phyloP scores from a whole-genome alignment of 2,329 filamentous ascomycete genomes.

The Stagonosporopsis tanaceti region DNA sequence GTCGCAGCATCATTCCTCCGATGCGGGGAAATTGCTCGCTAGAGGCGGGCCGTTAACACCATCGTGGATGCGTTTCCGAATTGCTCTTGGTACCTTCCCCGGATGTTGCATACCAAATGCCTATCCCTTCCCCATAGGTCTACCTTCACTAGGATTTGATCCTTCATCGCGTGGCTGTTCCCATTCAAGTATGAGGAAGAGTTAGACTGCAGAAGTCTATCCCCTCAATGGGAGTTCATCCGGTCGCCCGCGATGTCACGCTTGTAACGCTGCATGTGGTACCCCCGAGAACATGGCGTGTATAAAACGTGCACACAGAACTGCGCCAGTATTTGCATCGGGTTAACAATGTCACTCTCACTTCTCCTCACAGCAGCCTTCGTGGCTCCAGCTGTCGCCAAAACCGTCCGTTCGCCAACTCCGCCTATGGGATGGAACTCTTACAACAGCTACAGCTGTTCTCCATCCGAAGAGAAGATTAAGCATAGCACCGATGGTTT shows the following conservation, averaged over 20 bases:
- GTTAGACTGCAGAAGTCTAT: not conserved
- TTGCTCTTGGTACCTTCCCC: constrained; percentile 2
- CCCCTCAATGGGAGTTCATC: not conserved
- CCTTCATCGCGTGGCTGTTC: not conserved
- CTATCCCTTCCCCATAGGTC: not conserved
- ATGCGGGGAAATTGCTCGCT: constrained; percentile 13
- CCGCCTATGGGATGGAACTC: constrained; percentile 62
- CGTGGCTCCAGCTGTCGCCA: constrained; percentile 21
- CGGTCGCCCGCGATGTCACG: constrained; percentile 3
- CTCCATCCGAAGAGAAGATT: constrained; percentile 58
- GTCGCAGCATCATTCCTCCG: constrained; percentile 15
- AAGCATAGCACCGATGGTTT: constrained; percentile 63
- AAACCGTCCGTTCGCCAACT: constrained; percentile 32
- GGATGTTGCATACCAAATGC: not conserved
- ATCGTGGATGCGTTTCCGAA: not conserved
- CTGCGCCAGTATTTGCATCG: not conserved
- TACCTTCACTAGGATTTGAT: not conserved
- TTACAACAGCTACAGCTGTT: constrained; percentile 65
- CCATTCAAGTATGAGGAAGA: not conserved
- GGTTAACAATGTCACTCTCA: constrained; percentile 1
- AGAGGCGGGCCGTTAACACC: constrained; percentile 1
- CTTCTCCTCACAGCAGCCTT: constrained; percentile 11
- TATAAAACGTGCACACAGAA: not conserved
- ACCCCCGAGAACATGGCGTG: not conserved
- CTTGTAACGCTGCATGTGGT: not conserved